A percentile compares a stretch with the other conserved stretches of the same genome.
These are phyloP conservation scores for Colletotrichum sansevieriae DNA, from an alignment of 2,329 filamentous ascomycete species.

Conservation along the genomic window DNA sequence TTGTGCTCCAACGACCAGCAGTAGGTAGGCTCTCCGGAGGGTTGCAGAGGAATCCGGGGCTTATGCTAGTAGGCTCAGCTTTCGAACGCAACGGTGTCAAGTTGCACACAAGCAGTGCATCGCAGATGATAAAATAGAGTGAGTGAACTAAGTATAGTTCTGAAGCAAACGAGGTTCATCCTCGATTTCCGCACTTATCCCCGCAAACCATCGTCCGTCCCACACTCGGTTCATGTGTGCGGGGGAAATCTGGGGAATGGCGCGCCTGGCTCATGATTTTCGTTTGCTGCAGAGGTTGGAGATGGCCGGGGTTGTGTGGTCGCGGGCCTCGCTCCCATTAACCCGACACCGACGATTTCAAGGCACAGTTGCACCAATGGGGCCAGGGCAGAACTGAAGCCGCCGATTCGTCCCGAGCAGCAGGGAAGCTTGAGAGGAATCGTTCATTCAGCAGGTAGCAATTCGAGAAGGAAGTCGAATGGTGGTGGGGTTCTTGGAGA, in stretches of 20 bases:
- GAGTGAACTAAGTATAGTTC: neutral
- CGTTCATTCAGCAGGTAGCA: neutral
- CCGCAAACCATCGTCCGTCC: conserved; percentile 27
- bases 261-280: neutral
- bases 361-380: conserved; percentile 32
- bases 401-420: conserved; percentile 24
- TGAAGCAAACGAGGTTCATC: conserved; percentile 16
- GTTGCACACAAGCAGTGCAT: neutral
- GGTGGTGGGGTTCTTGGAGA: conserved; percentile 20
- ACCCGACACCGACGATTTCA: conserved; percentile 15
- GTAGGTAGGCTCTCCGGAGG: neutral
- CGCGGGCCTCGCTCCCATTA: conserved; percentile 22
- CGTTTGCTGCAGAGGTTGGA: neutral
- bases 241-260: conserved; percentile 39
- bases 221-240: conserved; percentile 24
- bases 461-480: conserved; percentile 18
- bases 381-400: neutral
- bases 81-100: neutral
- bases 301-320: conserved; percentile 9
- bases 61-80: neutral
- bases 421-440: conserved; percentile 7
- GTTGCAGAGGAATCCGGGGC: conserved; percentile 2
- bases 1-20: conserved; percentile 22
- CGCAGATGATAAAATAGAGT: neutral
- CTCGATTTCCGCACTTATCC: conserved; percentile 36